phyloP scores from a whole-genome alignment of 1,139 yeast species.

The Magnusiomyces ingens region DNA sequence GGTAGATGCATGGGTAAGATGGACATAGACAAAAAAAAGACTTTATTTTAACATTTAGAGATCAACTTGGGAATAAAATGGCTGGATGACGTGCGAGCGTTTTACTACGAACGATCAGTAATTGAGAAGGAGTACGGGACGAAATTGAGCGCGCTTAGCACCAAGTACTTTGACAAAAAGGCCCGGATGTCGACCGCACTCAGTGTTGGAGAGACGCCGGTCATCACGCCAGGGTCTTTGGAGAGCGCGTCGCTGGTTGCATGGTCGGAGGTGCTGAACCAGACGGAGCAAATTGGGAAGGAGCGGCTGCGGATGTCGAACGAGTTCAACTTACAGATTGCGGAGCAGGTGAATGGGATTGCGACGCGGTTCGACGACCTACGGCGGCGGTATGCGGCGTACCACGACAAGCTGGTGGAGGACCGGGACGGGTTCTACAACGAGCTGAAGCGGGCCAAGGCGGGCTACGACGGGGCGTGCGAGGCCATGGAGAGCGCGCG shows the following conservation, averaged over 20 bases:
- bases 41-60: constrained; percentile 17
- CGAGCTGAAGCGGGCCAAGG: constrained; percentile 66
- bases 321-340: constrained; percentile 55
- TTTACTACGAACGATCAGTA: constrained; percentile 73
- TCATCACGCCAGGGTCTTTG: constrained; percentile 88
- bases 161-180: constrained; percentile 70
- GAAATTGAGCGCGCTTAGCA: constrained; percentile 56
- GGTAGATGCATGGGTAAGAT: constrained; percentile 62
- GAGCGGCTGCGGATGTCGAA: constrained; percentile 57
- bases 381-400: constrained; percentile 48
- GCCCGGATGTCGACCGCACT: constrained; percentile 59
- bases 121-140: constrained; percentile 79
- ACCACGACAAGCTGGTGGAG: constrained; percentile 51
- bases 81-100: constrained; percentile 70
- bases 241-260: constrained; percentile 91
- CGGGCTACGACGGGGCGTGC: constrained; percentile 72
- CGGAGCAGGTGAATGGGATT: constrained; percentile 54
- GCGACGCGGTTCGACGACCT: constrained; percentile 50
- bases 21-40: neutral
- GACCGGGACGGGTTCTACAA: constrained; percentile 57
- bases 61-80: constrained; percentile 62
- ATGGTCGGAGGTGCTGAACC: constrained; percentile 84
- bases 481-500: constrained; percentile 75
- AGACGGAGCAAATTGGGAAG: constrained; percentile 72
- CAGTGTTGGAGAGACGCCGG: constrained; percentile 88